Evolutionary conservation across 2,329 filamentous ascomycete genomes (phyloP).

Genomic region (Diplodia seriata): DNA sequence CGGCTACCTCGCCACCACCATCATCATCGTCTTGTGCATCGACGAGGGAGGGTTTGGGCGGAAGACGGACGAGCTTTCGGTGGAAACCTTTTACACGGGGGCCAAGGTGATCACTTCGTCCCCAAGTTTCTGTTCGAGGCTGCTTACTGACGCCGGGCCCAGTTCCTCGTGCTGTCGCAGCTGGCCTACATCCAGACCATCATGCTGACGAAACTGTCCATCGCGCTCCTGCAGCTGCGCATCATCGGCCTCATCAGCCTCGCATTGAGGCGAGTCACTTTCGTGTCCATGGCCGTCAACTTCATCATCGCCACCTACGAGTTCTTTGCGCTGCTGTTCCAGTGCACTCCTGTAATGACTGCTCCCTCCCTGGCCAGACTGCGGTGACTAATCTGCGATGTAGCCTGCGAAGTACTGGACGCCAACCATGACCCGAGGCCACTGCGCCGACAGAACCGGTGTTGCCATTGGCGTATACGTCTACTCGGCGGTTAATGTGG

Average conservation of each 20-base stretch:
- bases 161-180: slow-evolving; percentile 14
- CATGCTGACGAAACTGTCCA: slow-evolving; percentile 19
- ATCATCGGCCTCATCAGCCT: slow-evolving; percentile 20
- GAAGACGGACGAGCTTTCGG: slow-evolving; percentile 13
- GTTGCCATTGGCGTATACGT: slow-evolving; percentile 21
- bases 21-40: neutral
- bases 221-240: slow-evolving; percentile 19
- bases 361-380: too few species aligned
- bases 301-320: slow-evolving; percentile 18
- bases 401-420: slow-evolving; percentile 13
- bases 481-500: slow-evolving; percentile 7
- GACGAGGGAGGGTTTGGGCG: slow-evolving; percentile 4
- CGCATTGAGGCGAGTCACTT: neutral
- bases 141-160: neutral
- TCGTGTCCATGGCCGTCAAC: slow-evolving; percentile 15
- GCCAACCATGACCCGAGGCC: neutral
- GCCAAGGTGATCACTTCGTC: too few species aligned
- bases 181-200: slow-evolving; percentile 1
- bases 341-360: slow-evolving; percentile 8
- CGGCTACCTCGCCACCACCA: neutral
- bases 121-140: accelerated
- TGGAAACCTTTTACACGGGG: slow-evolving; percentile 6
- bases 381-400: neutral
- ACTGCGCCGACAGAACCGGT: neutral
- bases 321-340: slow-evolving; percentile 23